A percentile compares a stretch with the other conserved stretches of the same genome.
phyloP scores from a whole-genome alignment of 768 basidiomycete species.

The Tylopilus cervinicoccineus region DNA sequence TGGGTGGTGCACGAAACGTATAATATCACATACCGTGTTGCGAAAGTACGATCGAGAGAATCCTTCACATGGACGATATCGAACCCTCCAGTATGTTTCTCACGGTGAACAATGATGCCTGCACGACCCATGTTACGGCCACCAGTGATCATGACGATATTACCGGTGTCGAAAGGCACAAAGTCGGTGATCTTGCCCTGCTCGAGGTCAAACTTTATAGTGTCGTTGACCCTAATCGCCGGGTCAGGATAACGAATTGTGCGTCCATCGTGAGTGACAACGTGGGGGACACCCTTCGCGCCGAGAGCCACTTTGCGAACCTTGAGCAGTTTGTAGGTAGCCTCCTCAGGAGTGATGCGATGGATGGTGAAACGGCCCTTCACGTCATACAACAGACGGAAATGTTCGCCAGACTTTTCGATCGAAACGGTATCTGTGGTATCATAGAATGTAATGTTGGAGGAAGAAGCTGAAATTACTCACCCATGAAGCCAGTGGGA shows the following conservation, averaged over 20 bases:
- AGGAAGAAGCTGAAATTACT: conserved; percentile 19
- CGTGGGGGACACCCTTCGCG: conserved; percentile 89
- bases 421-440: conserved; percentile 86
- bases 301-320: conserved; percentile 92
- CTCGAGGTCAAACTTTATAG: conserved; percentile 94
- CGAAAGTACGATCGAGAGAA: conserved; percentile 91
- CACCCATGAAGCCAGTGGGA: conserved; percentile 97
- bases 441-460: not conserved
- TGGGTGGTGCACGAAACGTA: not conserved
- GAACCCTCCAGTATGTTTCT: conserved; percentile 97
- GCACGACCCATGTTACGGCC: conserved; percentile 99
- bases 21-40: conserved; percentile 73
- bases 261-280: conserved; percentile 98
- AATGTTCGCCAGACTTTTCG: conserved; percentile 98
- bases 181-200: conserved; percentile 90
- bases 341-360: conserved; percentile 98
- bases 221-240: conserved; percentile 91
- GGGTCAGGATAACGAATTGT: conserved; percentile 99
- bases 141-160: conserved; percentile 96
- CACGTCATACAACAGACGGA: conserved; percentile 98
- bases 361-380: conserved; percentile 99
- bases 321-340: conserved; percentile 93
- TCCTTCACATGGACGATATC: conserved; percentile 99
- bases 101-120: conserved; percentile 92
- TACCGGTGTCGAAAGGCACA: conserved; percentile 96